Evolutionary conservation across 805 yeast species (phyloP).

Genomic region (Candida glaebosa): DNA sequence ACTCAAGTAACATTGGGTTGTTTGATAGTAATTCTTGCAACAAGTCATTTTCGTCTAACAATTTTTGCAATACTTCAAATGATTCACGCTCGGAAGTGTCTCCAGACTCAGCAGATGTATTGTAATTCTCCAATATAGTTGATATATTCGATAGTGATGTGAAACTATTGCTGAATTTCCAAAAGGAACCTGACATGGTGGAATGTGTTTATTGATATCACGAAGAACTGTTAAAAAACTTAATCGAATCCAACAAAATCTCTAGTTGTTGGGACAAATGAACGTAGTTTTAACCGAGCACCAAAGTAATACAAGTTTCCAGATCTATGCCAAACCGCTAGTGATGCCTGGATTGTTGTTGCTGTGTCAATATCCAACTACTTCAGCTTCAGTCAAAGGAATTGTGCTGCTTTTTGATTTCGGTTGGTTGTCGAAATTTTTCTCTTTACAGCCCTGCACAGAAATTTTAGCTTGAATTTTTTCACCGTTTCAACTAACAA

Average conservation of each 20-base stretch:
- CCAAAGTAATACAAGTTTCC: background rate
- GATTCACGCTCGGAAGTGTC: conserved; percentile 15
- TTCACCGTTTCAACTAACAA: conserved; percentile 1
- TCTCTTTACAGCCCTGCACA: background rate
- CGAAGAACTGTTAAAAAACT: conserved; percentile 4
- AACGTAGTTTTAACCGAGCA: background rate
- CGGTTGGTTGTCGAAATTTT: conserved; percentile 2
- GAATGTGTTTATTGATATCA: background rate
- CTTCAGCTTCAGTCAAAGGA: background rate
- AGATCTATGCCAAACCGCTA: background rate
- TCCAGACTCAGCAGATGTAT: conserved; percentile 17
- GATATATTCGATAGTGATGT: conserved; percentile 40
- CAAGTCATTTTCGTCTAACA: conserved; percentile 42
- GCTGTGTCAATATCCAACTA: too few species aligned
- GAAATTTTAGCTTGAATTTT: background rate
- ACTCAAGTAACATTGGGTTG: conserved; percentile 40
- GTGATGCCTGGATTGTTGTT: too few species aligned
- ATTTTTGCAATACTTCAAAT: conserved; percentile 27
- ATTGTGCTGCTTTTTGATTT: too few species aligned
- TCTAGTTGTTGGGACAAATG: background rate
- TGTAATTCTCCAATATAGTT: conserved; percentile 34
- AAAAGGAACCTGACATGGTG: conserved; percentile 44
- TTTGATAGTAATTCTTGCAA: conserved; percentile 41
- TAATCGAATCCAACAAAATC: background rate
- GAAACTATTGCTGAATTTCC: conserved; percentile 47